These are phyloP conservation scores for Trichocladium antarcticum DNA, from an alignment of 495 filamentous ascomycete genomes.

Conservation along the genomic window DNA sequence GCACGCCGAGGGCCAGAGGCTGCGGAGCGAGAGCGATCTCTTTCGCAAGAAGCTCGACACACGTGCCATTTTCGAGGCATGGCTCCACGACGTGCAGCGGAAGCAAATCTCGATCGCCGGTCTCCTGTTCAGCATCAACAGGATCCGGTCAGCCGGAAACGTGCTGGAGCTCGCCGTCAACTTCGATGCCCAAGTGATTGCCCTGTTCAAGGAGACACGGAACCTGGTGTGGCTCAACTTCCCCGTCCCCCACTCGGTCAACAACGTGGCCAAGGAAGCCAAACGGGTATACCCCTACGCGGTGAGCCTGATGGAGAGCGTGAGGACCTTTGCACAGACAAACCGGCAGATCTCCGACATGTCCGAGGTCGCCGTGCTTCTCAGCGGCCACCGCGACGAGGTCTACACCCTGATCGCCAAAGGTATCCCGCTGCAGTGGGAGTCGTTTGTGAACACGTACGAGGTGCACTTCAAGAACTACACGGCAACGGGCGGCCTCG, in stretches of 20 bases:
- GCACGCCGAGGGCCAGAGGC: constrained; percentile 88
- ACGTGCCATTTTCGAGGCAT: constrained; percentile 82
- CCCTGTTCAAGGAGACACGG: constrained; percentile 96
- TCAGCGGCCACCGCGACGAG: constrained; percentile 85
- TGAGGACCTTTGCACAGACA: constrained; percentile 80
- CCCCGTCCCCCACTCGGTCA: constrained; percentile 83
- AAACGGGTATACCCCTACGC: constrained; percentile 96
- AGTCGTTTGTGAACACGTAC: constrained; percentile 93
- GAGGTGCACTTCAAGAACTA: constrained; percentile 67
- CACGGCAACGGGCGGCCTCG: constrained; percentile 50
- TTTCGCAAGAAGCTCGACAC: constrained; percentile 96
- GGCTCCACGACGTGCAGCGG: constrained; percentile 78
- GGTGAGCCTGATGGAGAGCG: constrained; percentile 95
- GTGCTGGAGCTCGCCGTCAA: constrained; percentile 80
- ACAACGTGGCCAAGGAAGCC: constrained; percentile 91
- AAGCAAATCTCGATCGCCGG: constrained; percentile 84
- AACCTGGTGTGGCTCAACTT: constrained; percentile 91
- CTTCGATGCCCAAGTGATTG: constrained; percentile 93
- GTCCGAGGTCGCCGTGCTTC: constrained; percentile 70
- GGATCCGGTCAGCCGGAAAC: constrained; percentile 78
- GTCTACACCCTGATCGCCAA: constrained; percentile 69
- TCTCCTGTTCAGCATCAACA: constrained; percentile 77
- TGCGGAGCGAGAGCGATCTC: constrained; percentile 74
- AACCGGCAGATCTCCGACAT: constrained; percentile 69
- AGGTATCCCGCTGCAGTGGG: constrained; percentile 84